Percentiles rank a stretch among this genome's conserved stretches.
Evolutionary conservation across 352 stramenopile species (phyloP).

Genomic region (Phytophthora pinifolia): DNA sequence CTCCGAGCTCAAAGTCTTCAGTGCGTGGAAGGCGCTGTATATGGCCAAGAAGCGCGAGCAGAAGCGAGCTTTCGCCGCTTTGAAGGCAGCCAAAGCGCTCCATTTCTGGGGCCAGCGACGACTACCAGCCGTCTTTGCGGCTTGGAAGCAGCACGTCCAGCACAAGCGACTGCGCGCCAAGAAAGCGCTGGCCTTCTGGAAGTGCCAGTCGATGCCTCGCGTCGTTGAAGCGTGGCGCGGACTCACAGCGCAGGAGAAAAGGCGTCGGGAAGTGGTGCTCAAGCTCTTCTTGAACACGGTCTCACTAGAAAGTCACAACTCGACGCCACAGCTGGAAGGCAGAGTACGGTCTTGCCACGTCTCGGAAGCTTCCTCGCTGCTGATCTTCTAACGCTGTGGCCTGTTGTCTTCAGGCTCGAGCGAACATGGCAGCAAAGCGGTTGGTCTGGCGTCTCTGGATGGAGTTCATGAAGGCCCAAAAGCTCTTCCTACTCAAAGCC

Average conservation of each 20-base stretch:
- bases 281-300: slow-evolving; percentile 67
- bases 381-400: not conserved
- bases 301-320: slow-evolving; percentile 73
- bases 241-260: slow-evolving; percentile 30
- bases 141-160: slow-evolving; percentile 46
- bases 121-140: slow-evolving; percentile 43
- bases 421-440: slow-evolving; percentile 45
- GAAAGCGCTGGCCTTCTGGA: slow-evolving; percentile 70
- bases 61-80: slow-evolving; percentile 27
- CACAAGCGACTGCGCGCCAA: slow-evolving; percentile 45
- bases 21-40: slow-evolving; percentile 42
- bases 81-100: slow-evolving; percentile 51
- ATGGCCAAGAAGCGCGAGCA: slow-evolving; percentile 18
- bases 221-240: slow-evolving; percentile 55
- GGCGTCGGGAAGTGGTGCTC: slow-evolving; percentile 37
- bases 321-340: slow-evolving; percentile 45
- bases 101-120: slow-evolving; percentile 63
- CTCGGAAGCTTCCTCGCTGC: not conserved
- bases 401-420: slow-evolving; percentile 26
- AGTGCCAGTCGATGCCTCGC: slow-evolving; percentile 59
- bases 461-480: slow-evolving; percentile 55
- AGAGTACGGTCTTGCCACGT: slow-evolving; percentile 24
- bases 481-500: slow-evolving; percentile 68
- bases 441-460: slow-evolving; percentile 55
- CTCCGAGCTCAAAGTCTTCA: slow-evolving; percentile 51